These are phyloP conservation scores for Beauveria scarabaeidicola DNA, from an alignment of 2,329 filamentous ascomycete species.

Conservation along the genomic window DNA sequence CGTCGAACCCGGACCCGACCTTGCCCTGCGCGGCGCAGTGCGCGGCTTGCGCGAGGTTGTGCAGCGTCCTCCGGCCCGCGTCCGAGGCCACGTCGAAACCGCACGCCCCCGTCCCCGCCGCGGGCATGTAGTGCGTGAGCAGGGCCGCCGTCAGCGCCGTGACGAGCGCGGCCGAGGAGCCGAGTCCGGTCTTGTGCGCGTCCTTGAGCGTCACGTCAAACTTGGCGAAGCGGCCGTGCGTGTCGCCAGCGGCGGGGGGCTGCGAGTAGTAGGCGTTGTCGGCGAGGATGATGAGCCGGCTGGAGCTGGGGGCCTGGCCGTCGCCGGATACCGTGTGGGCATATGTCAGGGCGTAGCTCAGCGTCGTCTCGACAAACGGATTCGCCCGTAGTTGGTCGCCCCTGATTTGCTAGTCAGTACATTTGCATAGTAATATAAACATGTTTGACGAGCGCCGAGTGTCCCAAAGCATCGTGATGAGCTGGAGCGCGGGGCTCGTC, in stretches of 20 bases:
- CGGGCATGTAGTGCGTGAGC: conserved; percentile 64
- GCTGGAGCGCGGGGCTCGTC: not conserved
- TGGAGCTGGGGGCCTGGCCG: conserved; percentile 50
- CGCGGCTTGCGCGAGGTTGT: conserved; percentile 88
- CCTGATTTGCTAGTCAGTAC: conserved; percentile 22
- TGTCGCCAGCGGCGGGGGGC: conserved; percentile 21
- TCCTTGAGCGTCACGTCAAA: conserved; percentile 67
- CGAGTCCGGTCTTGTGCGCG: conserved; percentile 92
- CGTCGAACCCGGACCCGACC: conserved; percentile 90
- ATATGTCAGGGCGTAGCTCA: conserved; percentile 83
- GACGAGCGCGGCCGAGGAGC: conserved; percentile 88
- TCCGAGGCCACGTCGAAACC: conserved; percentile 50
- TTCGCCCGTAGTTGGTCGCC: conserved; percentile 48
- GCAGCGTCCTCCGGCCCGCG: conserved; percentile 53
- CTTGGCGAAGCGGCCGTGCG: conserved; percentile 56
- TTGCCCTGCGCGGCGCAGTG: conserved; percentile 97
- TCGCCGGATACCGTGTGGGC: conserved; percentile 40
- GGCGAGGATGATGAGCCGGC: conserved; percentile 78
- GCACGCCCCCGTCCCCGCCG: conserved; percentile 10
- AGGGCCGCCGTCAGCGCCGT: conserved; percentile 75
- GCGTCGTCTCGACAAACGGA: conserved; percentile 84
- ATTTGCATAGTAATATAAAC: not conserved
- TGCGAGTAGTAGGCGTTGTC: conserved; percentile 95
- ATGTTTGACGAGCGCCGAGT: not conserved
- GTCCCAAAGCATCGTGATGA: conserved; percentile 5